phyloP scores from a whole-genome alignment of 768 basidiomycete species.

The Astraeus odoratus region DNA sequence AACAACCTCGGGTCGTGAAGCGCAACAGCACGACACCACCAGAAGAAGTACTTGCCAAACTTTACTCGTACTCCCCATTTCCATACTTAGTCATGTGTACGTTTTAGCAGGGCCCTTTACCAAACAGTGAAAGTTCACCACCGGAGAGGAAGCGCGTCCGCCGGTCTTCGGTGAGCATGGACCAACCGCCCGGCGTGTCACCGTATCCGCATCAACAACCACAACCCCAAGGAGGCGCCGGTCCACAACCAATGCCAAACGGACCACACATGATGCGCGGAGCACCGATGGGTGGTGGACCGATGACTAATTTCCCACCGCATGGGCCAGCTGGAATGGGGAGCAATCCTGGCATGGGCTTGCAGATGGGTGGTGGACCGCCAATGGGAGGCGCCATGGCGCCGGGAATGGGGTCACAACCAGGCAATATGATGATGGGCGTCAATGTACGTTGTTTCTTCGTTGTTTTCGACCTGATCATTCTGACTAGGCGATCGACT shows the following conservation, averaged over 20 bases:
- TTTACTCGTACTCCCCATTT: conserved; percentile 1
- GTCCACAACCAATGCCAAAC: conserved; percentile 33
- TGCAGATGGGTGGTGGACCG: conserved; percentile 28
- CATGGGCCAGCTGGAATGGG: conserved; percentile 25
- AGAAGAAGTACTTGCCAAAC: conserved; percentile 41
- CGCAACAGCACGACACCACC: conserved; percentile 57
- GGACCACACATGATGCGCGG: conserved; percentile 35
- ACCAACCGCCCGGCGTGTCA: conserved; percentile 33
- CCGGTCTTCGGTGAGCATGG: conserved; percentile 39
- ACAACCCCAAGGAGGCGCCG: conserved; percentile 23
- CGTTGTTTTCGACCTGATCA: background rate
- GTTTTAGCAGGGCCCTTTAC: conserved; percentile 40
- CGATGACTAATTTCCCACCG: conserved; percentile 28
- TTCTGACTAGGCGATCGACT: conserved; percentile 10
- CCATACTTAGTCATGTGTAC: background rate
- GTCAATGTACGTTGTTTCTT: conserved; percentile 11
- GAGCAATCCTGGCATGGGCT: conserved; percentile 25
- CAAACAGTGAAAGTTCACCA: conserved; percentile 48
- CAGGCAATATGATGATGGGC: conserved; percentile 22
- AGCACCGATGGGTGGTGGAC: conserved; percentile 27
- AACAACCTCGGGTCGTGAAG: conserved; percentile 30
- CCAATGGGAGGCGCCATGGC: conserved; percentile 18
- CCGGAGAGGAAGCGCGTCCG: conserved; percentile 50
- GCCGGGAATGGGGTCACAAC: conserved; percentile 24
- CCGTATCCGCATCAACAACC: conserved; percentile 29